Base-by-base conservation (phyloP, 352 stramenopile genomes). In the Blastocystis hominis region DNA sequence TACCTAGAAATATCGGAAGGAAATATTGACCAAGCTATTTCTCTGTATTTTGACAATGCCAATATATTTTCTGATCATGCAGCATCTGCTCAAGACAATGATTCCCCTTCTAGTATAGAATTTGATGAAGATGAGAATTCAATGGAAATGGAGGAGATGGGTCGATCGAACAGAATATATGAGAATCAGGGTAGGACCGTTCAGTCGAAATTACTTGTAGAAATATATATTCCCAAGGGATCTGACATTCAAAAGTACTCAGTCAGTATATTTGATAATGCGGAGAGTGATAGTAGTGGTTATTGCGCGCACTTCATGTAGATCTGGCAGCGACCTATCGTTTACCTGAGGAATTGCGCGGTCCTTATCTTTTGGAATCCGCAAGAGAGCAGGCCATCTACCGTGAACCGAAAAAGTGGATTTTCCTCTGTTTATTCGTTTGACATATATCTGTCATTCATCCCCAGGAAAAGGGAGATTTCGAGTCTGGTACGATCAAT, bases 351-450 rank as follows among this genome's bases (percentile, higher is more conserved):
- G 17, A 50, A 38, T 36, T 84, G 15, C 53, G 62, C 15, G 72
- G 72, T 15, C 72, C 72, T 1, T 84, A 69, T 50, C n/a, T 84
- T 34, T 24, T 84, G 6, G 72, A 84, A n/a, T 34, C n/a, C 34
- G 72, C 72, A 47, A 84, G 72, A 53, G 72, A 84, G 30, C 20
- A 69, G 3, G 72, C n/a, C 17, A 5, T 53, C 17, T 84, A 84
- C 24, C 5, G 13, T n/a, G 30, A 84, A 15, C 15, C 20, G 17
- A 7, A 36, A 34, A 84, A 84, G 30, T 84, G 72, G 72, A 44
- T 84, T 15, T 20, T 84, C 15, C 34, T 84, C 3, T 84, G 72
- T 53, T 42, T 84, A n/a, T 84, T 68, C 17, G 72, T 84, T 38
- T 40, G 9, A 47, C 30, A 30, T 68, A 3, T 40, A 34, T 47